Evolutionary conservation across 2,329 filamentous ascomycete species (phyloP), one percentile per base, ranked within the genome.

Genomic region (Aspergillus neoniger): DNA sequence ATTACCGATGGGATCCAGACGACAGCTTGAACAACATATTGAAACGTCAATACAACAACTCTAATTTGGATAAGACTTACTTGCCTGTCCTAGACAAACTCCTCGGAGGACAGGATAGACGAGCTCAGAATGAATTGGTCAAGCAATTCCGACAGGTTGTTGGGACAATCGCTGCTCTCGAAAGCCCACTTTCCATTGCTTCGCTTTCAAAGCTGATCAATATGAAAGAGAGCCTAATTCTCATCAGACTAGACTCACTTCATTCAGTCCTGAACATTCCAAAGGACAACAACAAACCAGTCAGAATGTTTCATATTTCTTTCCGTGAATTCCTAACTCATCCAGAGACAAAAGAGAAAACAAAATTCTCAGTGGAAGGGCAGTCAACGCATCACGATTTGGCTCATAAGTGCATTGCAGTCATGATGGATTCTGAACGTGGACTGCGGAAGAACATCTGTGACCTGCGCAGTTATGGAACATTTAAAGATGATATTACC

Each of bases 241-340:
- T 3, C 28, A 12, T 1, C 8, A 30, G 28, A 30, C 28, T 30
- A 30, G 28, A 3, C 14, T 67, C 14, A 10, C 39, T 2, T 17
- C 50, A 19, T 25, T 68, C 69, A 9, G 64, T 70, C 4, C 44
- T 72, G 0, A 55, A 50, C 19, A 28, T 71, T 0, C 66, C 70
- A 0, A 15, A 38, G 5, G 43, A 59, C 14, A 10, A n/a, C 2
- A n/a, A 57, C 28, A 12, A 9, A 14, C 65, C 67, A 12, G 49
- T 70, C 12, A 38, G 63, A 23, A 36, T 72, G 5, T 59, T 71
- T 14, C 69, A 73, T 61, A 60, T 68, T 55, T 76, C 71, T 53
- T 76, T 76, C 51, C 68, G 70, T 50, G 70, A 76, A 60, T 74
- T 70, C 55, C 68, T 74, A 15, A 59, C 74, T 17, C 58, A 69